Evolutionary conservation across 305 asterid species (phyloP).

Genomic region (Fraxinus dipetala): DNA sequence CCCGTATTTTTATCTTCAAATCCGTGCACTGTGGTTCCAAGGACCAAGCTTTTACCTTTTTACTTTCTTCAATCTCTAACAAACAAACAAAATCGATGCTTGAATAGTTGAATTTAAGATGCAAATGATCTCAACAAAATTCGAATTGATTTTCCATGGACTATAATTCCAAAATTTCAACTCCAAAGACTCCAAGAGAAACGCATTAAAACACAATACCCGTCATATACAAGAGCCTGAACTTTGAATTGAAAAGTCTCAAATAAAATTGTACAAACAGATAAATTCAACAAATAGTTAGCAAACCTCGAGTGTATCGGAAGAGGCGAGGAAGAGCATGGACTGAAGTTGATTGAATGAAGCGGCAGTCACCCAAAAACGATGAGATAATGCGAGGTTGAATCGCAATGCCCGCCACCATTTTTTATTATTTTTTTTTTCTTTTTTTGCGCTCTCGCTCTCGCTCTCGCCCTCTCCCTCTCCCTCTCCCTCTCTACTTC

Average conservation of each 20-base stretch:
- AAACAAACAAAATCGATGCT: background rate
- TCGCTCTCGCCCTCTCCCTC: too few species aligned
- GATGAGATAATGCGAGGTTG: constrained; percentile 63
- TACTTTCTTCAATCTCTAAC: background rate
- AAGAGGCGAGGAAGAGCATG: constrained; percentile 42
- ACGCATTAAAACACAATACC: background rate
- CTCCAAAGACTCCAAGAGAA: background rate
- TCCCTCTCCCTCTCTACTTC: background rate
- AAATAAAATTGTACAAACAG: background rate
- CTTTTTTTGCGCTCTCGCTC: background rate
- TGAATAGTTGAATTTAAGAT: background rate
- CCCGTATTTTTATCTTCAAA: background rate
- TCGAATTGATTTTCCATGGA: background rate
- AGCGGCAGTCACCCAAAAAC: constrained; percentile 58
- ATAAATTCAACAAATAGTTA: background rate
- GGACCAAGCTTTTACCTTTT: background rate
- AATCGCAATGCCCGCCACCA: constrained; percentile 46
- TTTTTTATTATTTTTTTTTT: background rate
- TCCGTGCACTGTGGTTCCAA: background rate
- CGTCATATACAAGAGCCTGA: background rate
- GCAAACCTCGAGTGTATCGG: constrained; percentile 48
- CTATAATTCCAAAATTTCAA: background rate
- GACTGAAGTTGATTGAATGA: constrained; percentile 35
- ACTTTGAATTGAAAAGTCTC: background rate
- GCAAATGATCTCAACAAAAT: background rate